A percentile compares a stretch with the other conserved stretches of the same genome.
Conservation (phyloP, 306 rosid genomes). For the Trifolium fragiferum region DNA sequence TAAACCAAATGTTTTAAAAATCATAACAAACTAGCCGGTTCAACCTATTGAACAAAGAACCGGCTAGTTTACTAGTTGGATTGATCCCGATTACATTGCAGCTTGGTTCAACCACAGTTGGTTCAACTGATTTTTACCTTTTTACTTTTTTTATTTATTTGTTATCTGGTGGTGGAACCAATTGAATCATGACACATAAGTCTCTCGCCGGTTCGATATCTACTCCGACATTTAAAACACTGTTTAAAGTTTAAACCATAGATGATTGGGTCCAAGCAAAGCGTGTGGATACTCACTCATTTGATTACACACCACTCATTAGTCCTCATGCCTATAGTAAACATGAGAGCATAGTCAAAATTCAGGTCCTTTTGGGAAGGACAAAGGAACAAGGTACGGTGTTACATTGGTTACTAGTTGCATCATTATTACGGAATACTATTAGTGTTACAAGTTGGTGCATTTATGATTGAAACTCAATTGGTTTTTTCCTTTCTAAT, state of each 20-base stretch:
- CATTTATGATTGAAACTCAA: not conserved
- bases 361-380: not conserved
- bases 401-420: not conserved
- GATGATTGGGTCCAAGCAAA: conserved; percentile 4
- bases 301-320: not conserved
- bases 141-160: too few relatives aligned
- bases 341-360: conserved; percentile 9
- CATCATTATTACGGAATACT: conserved; percentile 16
- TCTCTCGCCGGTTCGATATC: too few relatives aligned
- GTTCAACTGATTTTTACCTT: too few relatives aligned
- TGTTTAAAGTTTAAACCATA: not conserved
- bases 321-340: conserved; percentile 1
- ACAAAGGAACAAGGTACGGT: conserved; percentile 7
- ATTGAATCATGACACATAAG: too few relatives aligned
- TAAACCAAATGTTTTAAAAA: not conserved
- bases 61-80: not conserved
- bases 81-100: too few relatives aligned
- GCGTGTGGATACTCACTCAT: conserved; percentile 34
- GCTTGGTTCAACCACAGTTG: too few relatives aligned
- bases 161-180: too few relatives aligned
- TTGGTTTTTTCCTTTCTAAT: not conserved
- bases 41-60: not conserved
- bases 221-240: too few relatives aligned
- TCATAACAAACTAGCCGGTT: too few relatives aligned
- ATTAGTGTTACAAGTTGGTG: conserved; percentile 15